Percentiles rank a stretch among this genome's conserved stretches.
Conservation (phyloP, 768 basidiomycete species). For the Nidularia pulvinata region DNA sequence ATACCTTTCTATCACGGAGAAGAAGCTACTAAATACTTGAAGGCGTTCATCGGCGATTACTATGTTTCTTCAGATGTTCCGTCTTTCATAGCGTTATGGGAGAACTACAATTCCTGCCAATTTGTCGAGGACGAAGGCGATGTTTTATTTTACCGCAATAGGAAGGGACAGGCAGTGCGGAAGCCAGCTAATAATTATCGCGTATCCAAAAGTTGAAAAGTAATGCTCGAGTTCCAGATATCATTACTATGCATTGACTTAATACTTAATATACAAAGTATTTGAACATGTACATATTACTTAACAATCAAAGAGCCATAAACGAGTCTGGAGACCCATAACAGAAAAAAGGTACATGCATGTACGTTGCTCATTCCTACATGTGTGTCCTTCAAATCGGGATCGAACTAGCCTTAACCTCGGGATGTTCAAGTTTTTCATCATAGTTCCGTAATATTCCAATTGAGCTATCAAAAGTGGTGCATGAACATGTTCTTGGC, state of each 20-base stretch:
- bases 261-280: too few relatives aligned
- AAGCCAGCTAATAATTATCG: background rate
- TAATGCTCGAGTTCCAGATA: too few relatives aligned
- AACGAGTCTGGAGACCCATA: too few relatives aligned
- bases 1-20: slow-evolving; percentile 47
- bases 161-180: background rate
- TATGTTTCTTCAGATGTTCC: slow-evolving; percentile 30
- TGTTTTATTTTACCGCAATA: slow-evolving; percentile 2
- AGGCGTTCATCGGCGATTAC: slow-evolving; percentile 37
- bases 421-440: slow-evolving; percentile 26
- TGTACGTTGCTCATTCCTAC: too few relatives aligned
- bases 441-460: slow-evolving; percentile 52
- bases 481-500: background rate
- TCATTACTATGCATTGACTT: too few relatives aligned
- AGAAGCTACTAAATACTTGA: slow-evolving; percentile 37
- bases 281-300: too few relatives aligned
- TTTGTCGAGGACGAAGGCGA: slow-evolving; percentile 47
- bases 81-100: slow-evolving; percentile 35
- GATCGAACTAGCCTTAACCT: slow-evolving; percentile 35
- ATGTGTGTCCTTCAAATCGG: slow-evolving; percentile 21
- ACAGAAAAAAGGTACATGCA: too few relatives aligned
- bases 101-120: slow-evolving; percentile 42
- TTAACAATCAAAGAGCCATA: too few relatives aligned
- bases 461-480: slow-evolving; percentile 35
- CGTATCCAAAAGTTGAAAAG: too few relatives aligned